Conservation (phyloP, 2,329 filamentous ascomycete genomes). For the Fusarium illudens region DNA sequence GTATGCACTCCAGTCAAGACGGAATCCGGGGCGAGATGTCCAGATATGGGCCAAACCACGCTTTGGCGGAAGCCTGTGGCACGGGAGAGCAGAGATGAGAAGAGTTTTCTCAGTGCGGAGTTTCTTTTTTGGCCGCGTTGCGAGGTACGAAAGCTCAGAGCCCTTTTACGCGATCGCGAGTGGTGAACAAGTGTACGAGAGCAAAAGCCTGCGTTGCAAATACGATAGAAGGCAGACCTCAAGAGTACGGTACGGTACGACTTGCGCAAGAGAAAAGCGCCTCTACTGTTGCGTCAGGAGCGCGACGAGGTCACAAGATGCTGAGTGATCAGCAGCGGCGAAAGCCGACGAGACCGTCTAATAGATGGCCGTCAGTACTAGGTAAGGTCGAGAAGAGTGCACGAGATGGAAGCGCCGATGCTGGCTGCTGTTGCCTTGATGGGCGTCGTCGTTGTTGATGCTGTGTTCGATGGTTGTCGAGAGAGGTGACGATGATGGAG, state of each 20-base stretch:
- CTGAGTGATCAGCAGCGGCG: conserved; percentile 25
- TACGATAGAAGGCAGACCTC: conserved; percentile 40
- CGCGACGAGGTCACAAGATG: conserved; percentile 41
- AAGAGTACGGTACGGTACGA: conserved; percentile 39
- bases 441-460: conserved; percentile 27
- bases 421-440: conserved; percentile 24
- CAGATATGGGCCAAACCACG: conserved; percentile 21
- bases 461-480: conserved; percentile 21
- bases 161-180: conserved; percentile 43
- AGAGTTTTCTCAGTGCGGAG: conserved; percentile 16
- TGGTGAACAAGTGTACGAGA: conserved; percentile 38
- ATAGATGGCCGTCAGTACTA: conserved; percentile 28
- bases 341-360: conserved; percentile 27
- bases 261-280: conserved; percentile 39
- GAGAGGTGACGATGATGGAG: conserved; percentile 29
- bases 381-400: conserved; percentile 18
- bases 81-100: conserved; percentile 26
- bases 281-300: conserved; percentile 43
- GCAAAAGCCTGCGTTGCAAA: conserved; percentile 29
- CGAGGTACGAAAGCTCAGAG: conserved; percentile 37
- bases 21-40: conserved; percentile 11
- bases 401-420: conserved; percentile 19
- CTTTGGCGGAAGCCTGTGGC: conserved; percentile 22
- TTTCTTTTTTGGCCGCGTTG: conserved; percentile 28
- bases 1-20: conserved; percentile 21